Conservation (phyloP, 106 monocot genomes). For the Chionographis japonica region DNA sequence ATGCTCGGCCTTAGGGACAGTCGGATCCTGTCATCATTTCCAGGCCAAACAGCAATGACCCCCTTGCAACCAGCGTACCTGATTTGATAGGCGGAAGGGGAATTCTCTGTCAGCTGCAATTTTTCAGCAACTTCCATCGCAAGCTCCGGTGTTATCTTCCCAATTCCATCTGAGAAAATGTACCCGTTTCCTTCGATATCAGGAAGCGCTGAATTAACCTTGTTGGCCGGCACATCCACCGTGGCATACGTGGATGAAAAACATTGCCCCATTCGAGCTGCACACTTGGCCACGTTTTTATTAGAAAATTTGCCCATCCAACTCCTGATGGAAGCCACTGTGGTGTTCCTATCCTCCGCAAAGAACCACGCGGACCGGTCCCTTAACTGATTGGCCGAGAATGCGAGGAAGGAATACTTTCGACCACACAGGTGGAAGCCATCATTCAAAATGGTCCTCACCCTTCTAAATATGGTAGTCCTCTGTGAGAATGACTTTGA, state of each 20-base stretch:
- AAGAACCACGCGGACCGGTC: conserved; percentile 96
- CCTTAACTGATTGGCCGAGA: conserved; percentile 87
- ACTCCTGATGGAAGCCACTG: conserved; percentile 25
- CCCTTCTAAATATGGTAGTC: conserved; percentile 60
- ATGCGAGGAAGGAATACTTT: conserved; percentile 77
- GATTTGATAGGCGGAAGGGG: conserved; percentile 92
- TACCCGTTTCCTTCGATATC: conserved; percentile 58
- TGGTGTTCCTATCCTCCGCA: conserved; percentile 36
- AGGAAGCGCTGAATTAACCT: conserved; percentile 27
- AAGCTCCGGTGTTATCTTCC: conserved; percentile 78
- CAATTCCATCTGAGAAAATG: conserved; percentile 90
- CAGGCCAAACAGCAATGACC: conserved; percentile 87
- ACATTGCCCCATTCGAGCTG: conserved; percentile 95
- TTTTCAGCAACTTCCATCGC: conserved; percentile 70
- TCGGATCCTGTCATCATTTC: conserved; percentile 22
- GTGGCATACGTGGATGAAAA: conserved; percentile 92
- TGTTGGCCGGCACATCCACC: conserved; percentile 29
- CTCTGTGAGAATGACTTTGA: conserved; percentile 52
- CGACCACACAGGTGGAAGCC: conserved; percentile 74
- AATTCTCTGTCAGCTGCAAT: conserved; percentile 48
- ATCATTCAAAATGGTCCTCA: conserved; percentile 41
- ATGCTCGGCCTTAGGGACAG: conserved; percentile 79
- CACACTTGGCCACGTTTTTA: conserved; percentile 84
- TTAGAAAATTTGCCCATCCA: conserved; percentile 89
- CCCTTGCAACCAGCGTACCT: conserved; percentile 86